Percentiles rank a stretch among this genome's conserved stretches.
These are phyloP conservation scores for Fusarium pseudocircinatum DNA, from an alignment of 2,329 filamentous ascomycete genomes.

Conservation along the genomic window DNA sequence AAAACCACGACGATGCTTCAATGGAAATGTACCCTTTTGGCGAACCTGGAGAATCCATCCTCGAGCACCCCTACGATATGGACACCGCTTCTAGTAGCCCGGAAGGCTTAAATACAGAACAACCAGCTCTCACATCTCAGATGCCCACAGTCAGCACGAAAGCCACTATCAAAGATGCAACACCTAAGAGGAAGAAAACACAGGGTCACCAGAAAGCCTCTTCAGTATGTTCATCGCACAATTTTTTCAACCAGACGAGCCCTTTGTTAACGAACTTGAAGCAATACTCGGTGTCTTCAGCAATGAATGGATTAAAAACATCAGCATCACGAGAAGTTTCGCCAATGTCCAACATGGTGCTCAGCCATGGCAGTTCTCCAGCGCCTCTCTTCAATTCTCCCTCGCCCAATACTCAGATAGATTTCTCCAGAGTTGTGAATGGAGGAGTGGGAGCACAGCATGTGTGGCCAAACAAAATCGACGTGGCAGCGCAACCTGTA, in stretches of 20 bases:
- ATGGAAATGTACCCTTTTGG: slow-evolving; percentile 47
- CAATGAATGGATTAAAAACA: slow-evolving; percentile 60
- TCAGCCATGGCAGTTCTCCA: slow-evolving; percentile 64
- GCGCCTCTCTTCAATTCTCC: slow-evolving; percentile 58
- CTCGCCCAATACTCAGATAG: slow-evolving; percentile 54
- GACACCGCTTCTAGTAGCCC: slow-evolving; percentile 68
- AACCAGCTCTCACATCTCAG: slow-evolving; percentile 54
- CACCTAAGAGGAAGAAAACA: slow-evolving; percentile 38
- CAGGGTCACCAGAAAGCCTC: slow-evolving; percentile 42
- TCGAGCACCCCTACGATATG: slow-evolving; percentile 65
- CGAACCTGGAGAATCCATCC: slow-evolving; percentile 50
- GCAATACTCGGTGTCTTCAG: slow-evolving; percentile 62
- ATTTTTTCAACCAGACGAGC: neutral
- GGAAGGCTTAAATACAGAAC: slow-evolving; percentile 46
- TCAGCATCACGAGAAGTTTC: slow-evolving; percentile 63
- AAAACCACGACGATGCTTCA: slow-evolving; percentile 37
- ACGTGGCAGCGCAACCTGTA: slow-evolving; percentile 36
- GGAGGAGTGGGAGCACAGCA: slow-evolving; percentile 38
- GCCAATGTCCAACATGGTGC: slow-evolving; percentile 61
- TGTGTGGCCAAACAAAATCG: slow-evolving; percentile 50
- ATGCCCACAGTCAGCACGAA: slow-evolving; percentile 54
- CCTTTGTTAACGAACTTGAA: slow-evolving; percentile 45
- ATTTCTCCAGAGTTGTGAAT: slow-evolving; percentile 50
- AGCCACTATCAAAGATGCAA: slow-evolving; percentile 42
- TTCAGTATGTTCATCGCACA: slow-evolving; percentile 52